These are phyloP conservation scores for Colletotrichum sidae DNA, from an alignment of 2,329 filamentous ascomycete species.

Conservation along the genomic window DNA sequence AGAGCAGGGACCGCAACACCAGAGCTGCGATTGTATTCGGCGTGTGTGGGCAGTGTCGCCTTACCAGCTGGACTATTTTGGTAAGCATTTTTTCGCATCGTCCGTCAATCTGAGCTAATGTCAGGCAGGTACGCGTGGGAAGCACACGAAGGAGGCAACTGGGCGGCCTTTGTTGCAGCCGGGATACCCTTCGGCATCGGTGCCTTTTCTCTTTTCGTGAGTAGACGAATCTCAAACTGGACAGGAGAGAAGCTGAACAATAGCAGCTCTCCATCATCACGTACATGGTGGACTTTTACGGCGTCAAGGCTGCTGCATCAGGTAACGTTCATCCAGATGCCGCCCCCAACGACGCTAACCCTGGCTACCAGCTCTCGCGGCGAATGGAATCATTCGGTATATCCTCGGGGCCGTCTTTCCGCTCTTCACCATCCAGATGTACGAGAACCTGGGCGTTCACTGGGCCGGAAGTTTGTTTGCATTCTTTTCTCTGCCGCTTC, in stretches of 20 bases:
- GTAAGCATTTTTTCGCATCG: conserved; percentile 17
- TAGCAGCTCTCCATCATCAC: conserved; percentile 27
- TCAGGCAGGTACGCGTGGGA: conserved; percentile 45
- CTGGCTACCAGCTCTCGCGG: conserved; percentile 44
- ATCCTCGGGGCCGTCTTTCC: conserved; percentile 55
- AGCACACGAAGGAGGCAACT: conserved; percentile 41
- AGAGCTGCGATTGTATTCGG: conserved; percentile 39
- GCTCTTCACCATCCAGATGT: conserved; percentile 56
- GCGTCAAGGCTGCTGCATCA: conserved; percentile 35
- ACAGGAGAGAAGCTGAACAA: rapidly evolving
- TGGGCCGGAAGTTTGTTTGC: conserved; percentile 47
- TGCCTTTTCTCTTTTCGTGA: background rate
- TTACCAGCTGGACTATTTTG: conserved; percentile 39
- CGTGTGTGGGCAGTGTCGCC: conserved; percentile 38
- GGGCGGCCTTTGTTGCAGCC: conserved; percentile 37
- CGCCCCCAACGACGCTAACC: too few relatives aligned
- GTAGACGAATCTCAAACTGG: rapidly evolving
- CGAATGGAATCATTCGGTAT: conserved; percentile 58
- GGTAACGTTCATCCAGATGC: conserved; percentile 4
- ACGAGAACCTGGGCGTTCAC: conserved; percentile 47
- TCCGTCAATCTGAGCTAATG: background rate
- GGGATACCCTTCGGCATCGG: conserved; percentile 36
- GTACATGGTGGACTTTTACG: conserved; percentile 40
- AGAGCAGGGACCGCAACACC: conserved; percentile 20
- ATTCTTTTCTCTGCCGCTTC: conserved; percentile 35